Conservation (phyloP, 2,329 filamentous ascomycete genomes). For the Ceratocystis huliohia region DNA sequence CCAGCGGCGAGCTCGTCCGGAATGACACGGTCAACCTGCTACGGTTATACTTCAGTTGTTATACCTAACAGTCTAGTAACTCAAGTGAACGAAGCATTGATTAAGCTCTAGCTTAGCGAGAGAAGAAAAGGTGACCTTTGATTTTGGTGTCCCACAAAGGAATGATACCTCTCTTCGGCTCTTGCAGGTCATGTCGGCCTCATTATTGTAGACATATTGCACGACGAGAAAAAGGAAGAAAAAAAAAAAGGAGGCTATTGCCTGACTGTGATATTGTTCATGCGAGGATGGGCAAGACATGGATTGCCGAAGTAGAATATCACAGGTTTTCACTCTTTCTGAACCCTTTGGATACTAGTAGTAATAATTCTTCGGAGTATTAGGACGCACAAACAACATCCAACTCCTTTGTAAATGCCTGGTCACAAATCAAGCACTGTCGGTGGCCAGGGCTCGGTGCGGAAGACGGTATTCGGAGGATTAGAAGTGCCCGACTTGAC, state of each 20-base stretch:
- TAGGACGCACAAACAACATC: background rate
- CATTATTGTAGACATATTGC: too few relatives aligned
- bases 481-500: background rate
- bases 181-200: too few relatives aligned
- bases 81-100: background rate
- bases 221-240: too few relatives aligned
- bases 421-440: background rate
- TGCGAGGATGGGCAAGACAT: background rate
- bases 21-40: background rate
- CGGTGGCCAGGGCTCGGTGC: background rate
- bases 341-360: background rate
- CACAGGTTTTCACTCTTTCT: background rate
- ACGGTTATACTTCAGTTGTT: background rate
- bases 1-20: background rate
- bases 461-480: background rate
- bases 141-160: too few relatives aligned
- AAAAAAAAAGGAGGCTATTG: background rate
- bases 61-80: background rate
- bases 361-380: slow-evolving; percentile 1
- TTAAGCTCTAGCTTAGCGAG: background rate
- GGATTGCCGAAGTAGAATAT: background rate
- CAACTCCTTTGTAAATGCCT: slow-evolving; percentile 3
- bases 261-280: background rate
- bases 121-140: background rate
- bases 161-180: too few relatives aligned